Percentiles rank a stretch among this genome's conserved stretches.
These are phyloP conservation scores for Diaporthe sp. DNA, from an alignment of 2,329 filamentous ascomycete genomes.

Conservation along the genomic window DNA sequence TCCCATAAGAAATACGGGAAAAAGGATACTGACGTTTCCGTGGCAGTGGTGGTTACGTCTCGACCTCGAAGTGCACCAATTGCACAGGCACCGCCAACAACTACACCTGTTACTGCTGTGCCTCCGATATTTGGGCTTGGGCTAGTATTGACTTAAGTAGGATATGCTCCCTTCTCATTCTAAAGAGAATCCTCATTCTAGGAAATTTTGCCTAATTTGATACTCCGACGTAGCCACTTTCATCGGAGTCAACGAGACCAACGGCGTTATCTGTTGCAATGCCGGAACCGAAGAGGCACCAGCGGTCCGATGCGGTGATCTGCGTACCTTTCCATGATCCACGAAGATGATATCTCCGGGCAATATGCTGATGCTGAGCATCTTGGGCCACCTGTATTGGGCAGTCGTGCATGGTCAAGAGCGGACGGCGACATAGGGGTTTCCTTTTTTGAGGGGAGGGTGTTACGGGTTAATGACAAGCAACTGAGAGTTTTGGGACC, in stretches of 20 bases:
- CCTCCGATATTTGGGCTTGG: neutral
- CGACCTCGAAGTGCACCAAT: constrained; percentile 4
- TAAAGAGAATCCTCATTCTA: too few relatives aligned
- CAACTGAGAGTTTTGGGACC: neutral
- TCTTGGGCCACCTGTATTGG: neutral
- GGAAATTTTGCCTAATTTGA: neutral
- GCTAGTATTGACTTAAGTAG: constrained; percentile 28
- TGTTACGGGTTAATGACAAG: neutral
- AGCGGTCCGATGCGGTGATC: constrained; percentile 28
- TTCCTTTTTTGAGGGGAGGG: neutral
- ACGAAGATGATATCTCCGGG: neutral
- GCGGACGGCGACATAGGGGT: neutral
- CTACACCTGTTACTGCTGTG: constrained; percentile 31
- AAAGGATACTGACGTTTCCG: neutral
- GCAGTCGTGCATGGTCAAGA: neutral
- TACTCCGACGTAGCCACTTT: constrained; percentile 2
- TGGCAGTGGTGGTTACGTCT: constrained; percentile 33
- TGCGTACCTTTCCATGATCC: neutral
- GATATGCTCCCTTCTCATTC: neutral
- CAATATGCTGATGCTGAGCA: neutral
- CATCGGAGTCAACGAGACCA: constrained; percentile 34
- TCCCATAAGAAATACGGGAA: neutral
- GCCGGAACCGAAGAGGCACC: constrained; percentile 23
- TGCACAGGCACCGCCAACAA: constrained; percentile 15
- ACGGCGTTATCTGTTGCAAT: constrained; percentile 35